These are phyloP conservation scores for Zygosaccharomyces bisporus DNA, from an alignment of 805 yeast genomes.

Conservation along the genomic window DNA sequence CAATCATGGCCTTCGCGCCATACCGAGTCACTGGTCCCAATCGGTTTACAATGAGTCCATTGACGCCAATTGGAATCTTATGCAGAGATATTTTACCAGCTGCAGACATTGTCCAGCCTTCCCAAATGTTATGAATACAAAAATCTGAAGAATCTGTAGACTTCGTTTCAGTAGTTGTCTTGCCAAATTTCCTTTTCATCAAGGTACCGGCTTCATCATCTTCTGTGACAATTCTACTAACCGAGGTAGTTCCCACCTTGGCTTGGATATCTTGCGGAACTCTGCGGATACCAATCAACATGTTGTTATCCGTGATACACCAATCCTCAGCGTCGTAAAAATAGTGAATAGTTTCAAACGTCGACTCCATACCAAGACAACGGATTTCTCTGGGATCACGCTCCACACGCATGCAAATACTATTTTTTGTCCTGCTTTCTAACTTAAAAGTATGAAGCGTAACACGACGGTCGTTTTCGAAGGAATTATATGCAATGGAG, in stretches of 20 bases:
- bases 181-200: constrained; percentile 11
- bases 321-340: constrained; percentile 65
- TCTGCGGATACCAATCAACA: constrained; percentile 62
- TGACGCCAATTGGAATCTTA: constrained; percentile 50
- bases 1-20: constrained; percentile 74
- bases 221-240: constrained; percentile 3
- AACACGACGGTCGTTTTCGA: constrained; percentile 23
- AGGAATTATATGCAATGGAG: constrained; percentile 60
- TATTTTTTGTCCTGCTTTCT: constrained; percentile 70
- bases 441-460: constrained; percentile 71
- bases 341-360: constrained; percentile 66
- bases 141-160: constrained; percentile 22
- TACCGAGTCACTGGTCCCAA: constrained; percentile 63
- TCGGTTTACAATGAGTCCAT: constrained; percentile 49
- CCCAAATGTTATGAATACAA: constrained; percentile 54
- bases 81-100: constrained; percentile 59
- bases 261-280: constrained; percentile 32
- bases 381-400: constrained; percentile 90
- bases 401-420: constrained; percentile 82
- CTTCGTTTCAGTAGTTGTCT: constrained; percentile 2
- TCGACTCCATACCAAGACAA: constrained; percentile 80
- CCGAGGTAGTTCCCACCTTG: constrained; percentile 14
- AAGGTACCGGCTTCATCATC: constrained; percentile 7
- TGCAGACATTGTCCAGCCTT: constrained; percentile 75
- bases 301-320: constrained; percentile 74